These are phyloP conservation scores for Haplosporangium sp. DNA, from an alignment of 371 early-diverging fungal species.

Conservation along the genomic window DNA sequence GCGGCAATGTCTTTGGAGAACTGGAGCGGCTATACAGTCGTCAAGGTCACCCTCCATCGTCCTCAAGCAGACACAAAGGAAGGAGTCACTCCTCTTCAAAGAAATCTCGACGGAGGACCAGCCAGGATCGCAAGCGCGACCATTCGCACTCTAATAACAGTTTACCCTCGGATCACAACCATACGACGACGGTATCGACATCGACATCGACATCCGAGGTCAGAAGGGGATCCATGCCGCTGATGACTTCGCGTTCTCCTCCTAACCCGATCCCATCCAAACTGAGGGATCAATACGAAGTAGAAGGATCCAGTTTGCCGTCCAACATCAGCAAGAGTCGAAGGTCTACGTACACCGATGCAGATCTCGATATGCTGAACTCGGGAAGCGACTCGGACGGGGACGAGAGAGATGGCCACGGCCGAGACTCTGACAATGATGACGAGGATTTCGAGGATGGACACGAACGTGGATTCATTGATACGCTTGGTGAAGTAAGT, in stretches of 20 bases:
- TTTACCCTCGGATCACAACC: neutral
- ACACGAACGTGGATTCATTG: conserved; percentile 16
- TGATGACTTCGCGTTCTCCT: conserved; percentile 23
- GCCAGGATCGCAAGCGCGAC: conserved; percentile 1
- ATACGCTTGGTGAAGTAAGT: conserved; percentile 32
- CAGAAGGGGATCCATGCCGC: conserved; percentile 13
- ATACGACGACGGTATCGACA: conserved; percentile 23
- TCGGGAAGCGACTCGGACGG: conserved; percentile 35
- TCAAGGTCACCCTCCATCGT: conserved; percentile 10
- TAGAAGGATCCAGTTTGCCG: conserved; percentile 16
- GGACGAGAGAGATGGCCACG: neutral
- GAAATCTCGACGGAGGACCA: conserved; percentile 9
- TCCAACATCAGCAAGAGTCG: conserved; percentile 20
- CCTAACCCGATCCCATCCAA: conserved; percentile 25
- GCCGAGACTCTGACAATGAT: neutral
- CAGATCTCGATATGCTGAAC: conserved; percentile 18
- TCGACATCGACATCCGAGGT: conserved; percentile 40
- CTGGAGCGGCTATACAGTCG: conserved; percentile 42
- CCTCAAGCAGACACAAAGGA: conserved; percentile 11
- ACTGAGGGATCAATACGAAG: conserved; percentile 10
- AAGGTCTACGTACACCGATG: conserved; percentile 29
- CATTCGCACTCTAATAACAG: neutral
- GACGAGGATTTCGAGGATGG: conserved; percentile 7
- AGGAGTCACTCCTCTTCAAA: conserved; percentile 14
- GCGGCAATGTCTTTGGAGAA: conserved; percentile 53